Evolutionary conservation across 345 rosid genomes (phyloP).

Genomic region (Toxicodendron radicans): DNA sequence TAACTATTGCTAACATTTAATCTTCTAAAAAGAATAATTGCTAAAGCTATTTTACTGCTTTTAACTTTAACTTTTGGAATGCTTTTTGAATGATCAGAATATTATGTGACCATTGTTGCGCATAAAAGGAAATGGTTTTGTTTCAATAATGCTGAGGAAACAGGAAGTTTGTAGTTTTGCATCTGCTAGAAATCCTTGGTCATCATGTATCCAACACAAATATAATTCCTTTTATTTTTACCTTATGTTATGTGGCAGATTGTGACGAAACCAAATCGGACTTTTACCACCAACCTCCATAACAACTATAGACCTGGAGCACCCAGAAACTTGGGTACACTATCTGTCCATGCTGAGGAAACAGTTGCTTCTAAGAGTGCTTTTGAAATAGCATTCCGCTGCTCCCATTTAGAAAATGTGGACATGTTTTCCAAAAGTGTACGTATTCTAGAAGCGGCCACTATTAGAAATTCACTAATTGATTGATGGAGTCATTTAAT

Average conservation of each 20-base stretch:
- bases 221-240: background rate
- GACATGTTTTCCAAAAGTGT: slow-evolving; percentile 86
- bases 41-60: background rate
- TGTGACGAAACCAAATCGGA: slow-evolving; percentile 51
- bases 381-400: slow-evolving; percentile 52
- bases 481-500: background rate
- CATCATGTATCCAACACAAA: slow-evolving; percentile 1
- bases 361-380: slow-evolving; percentile 55
- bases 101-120: background rate
- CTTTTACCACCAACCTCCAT: slow-evolving; percentile 53
- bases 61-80: background rate
- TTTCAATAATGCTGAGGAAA: background rate
- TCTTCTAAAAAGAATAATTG: background rate
- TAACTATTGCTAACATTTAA: background rate
- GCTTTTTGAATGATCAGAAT: background rate
- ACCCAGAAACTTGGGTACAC: slow-evolving; percentile 49
- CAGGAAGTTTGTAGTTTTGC: background rate
- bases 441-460: slow-evolving; percentile 20
- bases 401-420: slow-evolving; percentile 62
- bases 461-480: background rate
- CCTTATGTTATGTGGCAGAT: slow-evolving; percentile 44
- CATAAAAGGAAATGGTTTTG: background rate
- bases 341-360: slow-evolving; percentile 78
- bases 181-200: background rate
- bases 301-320: slow-evolving; percentile 36